Evolutionary conservation across 148 eudicot genomes (phyloP), one percentile per base, ranked within the genome.

Genomic region (Suaeda aralocaspica): DNA sequence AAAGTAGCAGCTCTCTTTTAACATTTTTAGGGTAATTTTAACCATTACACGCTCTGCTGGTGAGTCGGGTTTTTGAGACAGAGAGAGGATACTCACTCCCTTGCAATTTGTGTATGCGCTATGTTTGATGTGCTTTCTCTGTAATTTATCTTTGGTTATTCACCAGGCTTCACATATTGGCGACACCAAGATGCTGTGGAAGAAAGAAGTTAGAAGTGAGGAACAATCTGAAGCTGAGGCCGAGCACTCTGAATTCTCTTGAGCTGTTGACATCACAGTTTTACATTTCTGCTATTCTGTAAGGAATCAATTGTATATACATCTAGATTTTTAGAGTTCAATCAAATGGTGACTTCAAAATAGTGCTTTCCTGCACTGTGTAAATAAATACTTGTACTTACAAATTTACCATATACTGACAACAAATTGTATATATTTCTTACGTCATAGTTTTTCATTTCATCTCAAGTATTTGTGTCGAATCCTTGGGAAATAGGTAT

Each of bases 111-210:
- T 16, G 36, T 19, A 51, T 39, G 50, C 29, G 30, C 25, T 19
- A 11, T 41, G 18, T 2, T 31, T 57, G 5, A 12, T 44, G 44
- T 33, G 21, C 12, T 13, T 50, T 62, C 19, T 22, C 36, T 63
- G 16, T 46, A 31, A 42, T 61, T 36, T 10, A 4, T 4, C 16
- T 50, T n/a, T 34, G 3, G 48, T 72, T 25, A 53, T 31, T 58
- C 1, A 24, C 68, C 79, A 89, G 96, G 82, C 83, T 39, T 79
- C 96, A 45, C 85, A 72, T 73, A 68, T 83, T 72, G 84, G 79
- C 50, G 79, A 69, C 73, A 41, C 77, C 18, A 82, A 84, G 67
- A 81, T 72, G 69, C n/a, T 72, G 18, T 19, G 69, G 77, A 80
- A 76, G 53, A 84, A 78, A 71, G 73, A 63, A 28, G 42, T 30